Conservation (phyloP, 805 yeast genomes). For the Ogataea glucozyma region DNA sequence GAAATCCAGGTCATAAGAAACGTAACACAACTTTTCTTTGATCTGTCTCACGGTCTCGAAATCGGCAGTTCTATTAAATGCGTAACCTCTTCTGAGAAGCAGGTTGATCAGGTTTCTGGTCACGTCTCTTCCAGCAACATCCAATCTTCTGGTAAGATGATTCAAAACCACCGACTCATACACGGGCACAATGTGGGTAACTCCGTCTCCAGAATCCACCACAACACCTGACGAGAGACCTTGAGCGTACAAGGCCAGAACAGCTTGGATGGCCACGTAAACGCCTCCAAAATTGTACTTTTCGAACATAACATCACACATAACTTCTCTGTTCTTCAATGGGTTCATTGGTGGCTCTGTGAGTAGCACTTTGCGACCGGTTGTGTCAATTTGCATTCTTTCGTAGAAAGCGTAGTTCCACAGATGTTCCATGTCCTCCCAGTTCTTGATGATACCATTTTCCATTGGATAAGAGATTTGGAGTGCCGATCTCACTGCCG, state of each 20-base stretch:
- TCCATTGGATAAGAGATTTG: conserved; percentile 99
- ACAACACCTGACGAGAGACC: conserved; percentile 97
- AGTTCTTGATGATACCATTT: conserved; percentile 93
- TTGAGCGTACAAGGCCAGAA: conserved; percentile 95
- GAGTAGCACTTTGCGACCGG: conserved; percentile 76
- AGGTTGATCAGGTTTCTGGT: conserved; percentile 93
- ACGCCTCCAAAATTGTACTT: conserved; percentile 89
- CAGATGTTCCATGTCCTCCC: conserved; percentile 98
- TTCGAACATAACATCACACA: conserved; percentile 94
- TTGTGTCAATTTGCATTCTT: conserved; percentile 74
- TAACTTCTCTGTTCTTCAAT: conserved; percentile 79
- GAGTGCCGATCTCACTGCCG: conserved; percentile 82
- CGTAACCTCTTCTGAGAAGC: conserved; percentile 92
- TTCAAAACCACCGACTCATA: conserved; percentile 96
- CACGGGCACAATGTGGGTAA: conserved; percentile 97
- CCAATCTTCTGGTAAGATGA: conserved; percentile 87
- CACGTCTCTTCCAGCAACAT: conserved; percentile 98
- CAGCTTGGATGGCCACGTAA: conserved; percentile 96
- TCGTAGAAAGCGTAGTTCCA: conserved; percentile 98
- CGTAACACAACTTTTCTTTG: conserved; percentile 94
- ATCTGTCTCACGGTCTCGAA: conserved; percentile 98
- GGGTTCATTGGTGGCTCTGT: conserved; percentile 99
- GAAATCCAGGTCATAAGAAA: conserved; percentile 88
- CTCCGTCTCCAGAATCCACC: conserved; percentile 98
- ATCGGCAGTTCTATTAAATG: conserved; percentile 97